Conservation (phyloP, 2,329 filamentous ascomycete genomes). For the Colletotrichum euphorbiae region DNA sequence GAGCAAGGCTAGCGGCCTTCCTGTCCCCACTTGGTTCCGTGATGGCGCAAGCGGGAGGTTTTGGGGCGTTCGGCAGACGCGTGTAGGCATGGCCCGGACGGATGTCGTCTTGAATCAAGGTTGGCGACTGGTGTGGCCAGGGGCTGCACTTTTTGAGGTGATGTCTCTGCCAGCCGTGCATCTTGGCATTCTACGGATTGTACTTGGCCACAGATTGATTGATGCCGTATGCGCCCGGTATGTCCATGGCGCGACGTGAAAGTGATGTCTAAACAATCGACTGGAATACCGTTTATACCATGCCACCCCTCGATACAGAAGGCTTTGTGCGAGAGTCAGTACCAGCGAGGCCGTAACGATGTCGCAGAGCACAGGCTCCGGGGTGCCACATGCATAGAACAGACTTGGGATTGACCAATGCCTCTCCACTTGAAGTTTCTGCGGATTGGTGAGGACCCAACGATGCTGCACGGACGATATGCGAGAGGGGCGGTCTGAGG, state of each 20-base stretch:
- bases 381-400: conserved; percentile 25
- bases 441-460: not conserved
- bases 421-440: not conserved
- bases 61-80: not conserved
- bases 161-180: too few species aligned
- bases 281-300: too few species aligned
- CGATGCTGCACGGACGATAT: too few species aligned
- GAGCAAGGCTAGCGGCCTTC: conserved; percentile 27
- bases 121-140: not conserved
- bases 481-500: too few species aligned
- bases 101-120: not conserved
- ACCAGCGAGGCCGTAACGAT: not conserved
- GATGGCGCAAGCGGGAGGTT: not conserved
- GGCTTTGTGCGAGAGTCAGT: not conserved
- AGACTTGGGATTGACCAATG: conserved; percentile 12
- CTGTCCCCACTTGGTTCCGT: conserved; percentile 32
- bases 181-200: too few species aligned
- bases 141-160: not conserved
- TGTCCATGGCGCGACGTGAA: too few species aligned
- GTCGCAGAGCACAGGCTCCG: conserved; percentile 14
- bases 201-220: not conserved
- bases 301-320: too few species aligned
- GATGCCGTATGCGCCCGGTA: too few species aligned
- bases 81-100: conserved; percentile 4
- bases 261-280: too few species aligned